These are phyloP conservation scores for Apiospora malaysiana DNA, from an alignment of 2,329 filamentous ascomycete genomes.

Conservation along the genomic window DNA sequence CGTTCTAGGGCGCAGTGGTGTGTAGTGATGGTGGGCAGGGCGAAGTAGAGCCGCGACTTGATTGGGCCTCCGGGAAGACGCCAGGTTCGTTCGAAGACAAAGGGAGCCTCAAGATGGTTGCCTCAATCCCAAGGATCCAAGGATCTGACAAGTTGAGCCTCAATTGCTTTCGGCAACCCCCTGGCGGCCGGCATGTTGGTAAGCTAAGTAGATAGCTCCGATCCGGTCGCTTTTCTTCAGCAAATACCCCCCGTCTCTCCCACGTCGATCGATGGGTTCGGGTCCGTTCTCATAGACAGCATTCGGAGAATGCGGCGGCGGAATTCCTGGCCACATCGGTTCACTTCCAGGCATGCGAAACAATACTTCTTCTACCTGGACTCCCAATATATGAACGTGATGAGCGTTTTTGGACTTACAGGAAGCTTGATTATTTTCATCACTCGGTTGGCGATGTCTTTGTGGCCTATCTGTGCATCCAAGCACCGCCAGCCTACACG, in stretches of 20 bases:
- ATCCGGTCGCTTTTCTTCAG: not conserved
- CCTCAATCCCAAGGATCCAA: slow-evolving; percentile 3
- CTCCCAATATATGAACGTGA: not conserved
- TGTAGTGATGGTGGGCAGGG: slow-evolving; percentile 8
- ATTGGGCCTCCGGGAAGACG: not conserved
- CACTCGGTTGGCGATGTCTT: not conserved
- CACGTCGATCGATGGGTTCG: not conserved
- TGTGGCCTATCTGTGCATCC: not conserved
- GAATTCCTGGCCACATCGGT: not conserved
- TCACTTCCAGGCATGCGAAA: not conserved
- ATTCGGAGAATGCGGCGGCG: not conserved
- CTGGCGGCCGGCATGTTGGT: not conserved
- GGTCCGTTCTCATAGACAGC: not conserved
- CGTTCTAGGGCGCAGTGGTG: not conserved
- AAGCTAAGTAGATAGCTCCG: not conserved
- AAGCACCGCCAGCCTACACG: not conserved
- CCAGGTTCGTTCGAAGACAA: slow-evolving; percentile 19
- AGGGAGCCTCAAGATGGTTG: slow-evolving; percentile 11
- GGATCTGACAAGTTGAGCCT: slow-evolving; percentile 4
- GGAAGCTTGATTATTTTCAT: not conserved
- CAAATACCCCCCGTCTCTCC: not conserved
- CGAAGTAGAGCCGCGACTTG: not conserved
- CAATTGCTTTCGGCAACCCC: not conserved
- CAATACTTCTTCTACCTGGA: not conserved
- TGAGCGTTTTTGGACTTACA: not conserved